phyloP scores from a whole-genome alignment of 257 asterid species.

The Capsicum pubescens region DNA sequence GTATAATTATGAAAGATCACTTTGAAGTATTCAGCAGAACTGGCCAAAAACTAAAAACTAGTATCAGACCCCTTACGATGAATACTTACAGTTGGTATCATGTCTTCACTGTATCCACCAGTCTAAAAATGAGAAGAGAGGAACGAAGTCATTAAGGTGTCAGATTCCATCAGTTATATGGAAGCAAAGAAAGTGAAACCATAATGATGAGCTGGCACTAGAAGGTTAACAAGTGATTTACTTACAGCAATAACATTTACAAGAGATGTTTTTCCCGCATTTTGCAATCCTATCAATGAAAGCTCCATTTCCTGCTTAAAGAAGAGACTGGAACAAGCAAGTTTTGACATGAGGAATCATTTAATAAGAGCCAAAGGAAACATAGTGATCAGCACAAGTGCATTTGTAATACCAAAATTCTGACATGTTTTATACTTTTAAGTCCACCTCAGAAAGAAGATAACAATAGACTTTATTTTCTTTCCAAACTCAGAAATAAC shows the following conservation, averaged over 20 bases:
- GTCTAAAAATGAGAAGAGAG: constrained; percentile 55
- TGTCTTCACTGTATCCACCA: constrained; percentile 99
- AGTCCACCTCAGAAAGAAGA: background rate
- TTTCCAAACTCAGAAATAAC: constrained; percentile 19
- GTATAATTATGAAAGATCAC: constrained; percentile 29
- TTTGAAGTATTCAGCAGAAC: constrained; percentile 21
- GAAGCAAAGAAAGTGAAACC: background rate
- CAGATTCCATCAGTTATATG: constrained; percentile 25
- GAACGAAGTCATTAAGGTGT: constrained; percentile 31
- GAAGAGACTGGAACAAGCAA: constrained; percentile 66
- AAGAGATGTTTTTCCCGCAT: constrained; percentile 99
- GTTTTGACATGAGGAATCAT: background rate
- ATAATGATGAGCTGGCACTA: background rate
- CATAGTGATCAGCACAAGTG: constrained; percentile 16
- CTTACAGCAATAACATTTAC: constrained; percentile 97
- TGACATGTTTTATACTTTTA: background rate
- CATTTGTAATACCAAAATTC: background rate
- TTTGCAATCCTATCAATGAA: constrained; percentile 94
- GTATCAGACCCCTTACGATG: constrained; percentile 19
- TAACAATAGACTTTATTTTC: background rate
- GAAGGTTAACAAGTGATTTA: constrained; percentile 30
- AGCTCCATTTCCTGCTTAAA: constrained; percentile 99
- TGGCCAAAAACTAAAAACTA: background rate
- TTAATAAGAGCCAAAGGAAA: background rate
- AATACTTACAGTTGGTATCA: constrained; percentile 94